Evolutionary conservation across 441 rosid species (phyloP), one percentile per base, ranked within the genome.

Genomic region (Theobroma grandiflorum): DNA sequence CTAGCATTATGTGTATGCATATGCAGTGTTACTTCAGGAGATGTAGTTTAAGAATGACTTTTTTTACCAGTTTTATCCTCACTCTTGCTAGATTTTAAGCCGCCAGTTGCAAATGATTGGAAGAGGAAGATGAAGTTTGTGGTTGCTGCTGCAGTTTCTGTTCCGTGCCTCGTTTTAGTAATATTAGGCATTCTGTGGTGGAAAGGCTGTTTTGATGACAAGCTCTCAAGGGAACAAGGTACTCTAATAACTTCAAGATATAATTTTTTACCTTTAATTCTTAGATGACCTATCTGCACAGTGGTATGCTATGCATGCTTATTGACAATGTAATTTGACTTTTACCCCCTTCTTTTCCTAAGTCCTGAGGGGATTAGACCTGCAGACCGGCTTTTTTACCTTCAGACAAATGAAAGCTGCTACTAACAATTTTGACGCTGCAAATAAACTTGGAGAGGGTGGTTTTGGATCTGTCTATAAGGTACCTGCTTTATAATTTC

Each of bases 401-500:
- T 47, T 82, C 64, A 67, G 79, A 66, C 88, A 85, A 81, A 83
- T 88, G 42, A 88, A 82, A 80, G 85, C 81, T 65, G 91, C 91
- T 18, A 88, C 89, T 45, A 82, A 82, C 73, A 86, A 86, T 79
- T 88, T 88, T 49, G 84, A 77, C 63, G 45, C 59, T 42, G 82
- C 64, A 58, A 77, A 83, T 74, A 88, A 85, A 72, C 82, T 88
- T 62, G 91, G 91, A 64, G 91, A 86, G 79, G 91, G 91, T 16
- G 91, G 91, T 66, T 88, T 88, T 77, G 91, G 89, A 69, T 53
- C 89, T 43, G 89, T 88, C 35, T 88, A 85, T 79, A 86, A 82
- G 89, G 89, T 85, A 85, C 31, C 31, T 26, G 31, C 4, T 22
- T 4, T 22, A 20, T 75, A 33, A 11, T 77, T 37, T 68, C 8